Evolutionary conservation across 805 yeast genomes (phyloP).

Genomic region (Trichomonascus vanleenenianus): DNA sequence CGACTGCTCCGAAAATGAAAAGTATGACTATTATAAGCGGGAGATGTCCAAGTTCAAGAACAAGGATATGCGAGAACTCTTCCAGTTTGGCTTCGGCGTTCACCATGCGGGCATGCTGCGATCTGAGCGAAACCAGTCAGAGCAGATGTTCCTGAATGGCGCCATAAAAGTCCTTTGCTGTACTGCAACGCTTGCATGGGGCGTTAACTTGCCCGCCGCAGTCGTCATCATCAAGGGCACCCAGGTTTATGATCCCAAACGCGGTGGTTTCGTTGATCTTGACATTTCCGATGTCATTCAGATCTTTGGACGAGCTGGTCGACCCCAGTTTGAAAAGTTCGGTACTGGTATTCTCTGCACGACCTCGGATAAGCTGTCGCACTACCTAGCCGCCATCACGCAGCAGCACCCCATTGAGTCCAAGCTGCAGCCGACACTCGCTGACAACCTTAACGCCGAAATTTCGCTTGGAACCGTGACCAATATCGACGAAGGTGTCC

Average conservation of each 20-base stretch:
- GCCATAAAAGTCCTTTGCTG: constrained; percentile 85
- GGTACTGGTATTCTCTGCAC: constrained; percentile 94
- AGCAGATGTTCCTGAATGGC: constrained; percentile 77
- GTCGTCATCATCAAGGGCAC: constrained; percentile 96
- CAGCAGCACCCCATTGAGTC: constrained; percentile 98
- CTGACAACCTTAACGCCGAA: constrained; percentile 94
- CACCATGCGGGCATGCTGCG: constrained; percentile 98
- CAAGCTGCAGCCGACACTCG: constrained; percentile 62
- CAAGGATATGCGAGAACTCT: constrained; percentile 74
- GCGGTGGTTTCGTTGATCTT: constrained; percentile 88
- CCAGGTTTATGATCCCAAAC: constrained; percentile 86
- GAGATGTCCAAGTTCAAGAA: constrained; percentile 65
- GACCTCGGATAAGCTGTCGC: constrained; percentile 70
- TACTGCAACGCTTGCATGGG: constrained; percentile 99
- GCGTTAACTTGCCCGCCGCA: constrained; percentile 97
- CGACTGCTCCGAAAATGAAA: constrained; percentile 40
- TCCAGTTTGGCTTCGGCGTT: constrained; percentile 75
- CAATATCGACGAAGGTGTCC: constrained; percentile 86
- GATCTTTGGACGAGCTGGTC: constrained; percentile 98
- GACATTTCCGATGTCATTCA: constrained; percentile 97
- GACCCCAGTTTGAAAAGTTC: constrained; percentile 88
- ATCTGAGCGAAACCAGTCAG: constrained; percentile 82
- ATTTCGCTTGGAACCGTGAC: constrained; percentile 93
- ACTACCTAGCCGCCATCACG: constrained; percentile 77
- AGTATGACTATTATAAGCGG: constrained; percentile 34